Conservation (phyloP, 768 basidiomycete genomes). For the Podaxis sp. region DNA sequence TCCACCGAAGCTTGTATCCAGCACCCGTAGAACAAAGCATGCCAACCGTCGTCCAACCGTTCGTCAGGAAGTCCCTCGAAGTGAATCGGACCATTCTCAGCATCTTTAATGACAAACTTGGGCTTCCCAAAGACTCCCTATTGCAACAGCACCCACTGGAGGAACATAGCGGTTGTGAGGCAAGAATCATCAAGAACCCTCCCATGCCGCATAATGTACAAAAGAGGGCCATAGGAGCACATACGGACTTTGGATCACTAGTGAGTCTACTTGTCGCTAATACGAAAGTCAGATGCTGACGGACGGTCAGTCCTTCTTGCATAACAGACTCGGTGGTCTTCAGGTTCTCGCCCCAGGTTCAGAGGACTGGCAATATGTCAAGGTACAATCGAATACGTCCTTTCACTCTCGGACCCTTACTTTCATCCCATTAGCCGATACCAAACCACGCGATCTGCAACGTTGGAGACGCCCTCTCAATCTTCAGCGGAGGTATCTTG, state of each 20-base stretch:
- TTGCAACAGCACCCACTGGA: slow-evolving; percentile 39
- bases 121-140: slow-evolving; percentile 50
- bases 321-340: slow-evolving; percentile 68
- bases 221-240: slow-evolving; percentile 55
- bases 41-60: slow-evolving; percentile 46
- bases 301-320: slow-evolving; percentile 60
- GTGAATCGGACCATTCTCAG: slow-evolving; percentile 53
- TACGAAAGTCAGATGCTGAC: slow-evolving; percentile 26
- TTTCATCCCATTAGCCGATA: slow-evolving; percentile 37
- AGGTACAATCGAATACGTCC: slow-evolving; percentile 34
- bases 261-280: slow-evolving; percentile 37
- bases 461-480: slow-evolving; percentile 58
- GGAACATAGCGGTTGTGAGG: slow-evolving; percentile 57
- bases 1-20: slow-evolving; percentile 55
- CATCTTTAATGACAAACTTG: slow-evolving; percentile 58
- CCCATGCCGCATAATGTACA: slow-evolving; percentile 33
- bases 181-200: slow-evolving; percentile 52
- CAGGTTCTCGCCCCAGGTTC: slow-evolving; percentile 65
- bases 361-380: slow-evolving; percentile 67
- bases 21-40: slow-evolving; percentile 49
- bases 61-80: slow-evolving; percentile 56
- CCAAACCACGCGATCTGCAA: slow-evolving; percentile 62
- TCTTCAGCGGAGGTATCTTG: slow-evolving; percentile 65
- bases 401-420: neutral
- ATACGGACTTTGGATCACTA: slow-evolving; percentile 74